Base-by-base conservation (phyloP, 2,329 filamentous ascomycete genomes). In the Talaromyces piceae region DNA sequence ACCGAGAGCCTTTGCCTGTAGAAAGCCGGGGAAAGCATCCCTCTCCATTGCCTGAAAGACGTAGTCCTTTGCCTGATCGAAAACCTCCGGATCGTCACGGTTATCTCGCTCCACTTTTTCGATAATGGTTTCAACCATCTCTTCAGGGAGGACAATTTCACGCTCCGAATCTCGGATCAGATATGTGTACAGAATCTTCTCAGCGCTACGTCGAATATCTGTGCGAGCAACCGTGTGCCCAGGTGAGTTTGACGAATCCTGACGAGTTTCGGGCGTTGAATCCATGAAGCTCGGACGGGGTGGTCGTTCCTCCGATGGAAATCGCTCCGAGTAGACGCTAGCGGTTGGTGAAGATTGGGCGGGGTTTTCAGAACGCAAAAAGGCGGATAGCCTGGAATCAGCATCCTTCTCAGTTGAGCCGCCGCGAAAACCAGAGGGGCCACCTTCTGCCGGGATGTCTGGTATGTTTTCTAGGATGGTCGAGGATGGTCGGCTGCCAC, bases 31-130 rank as follows among this genome's bases (percentile, higher is more conserved):
- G 67, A 95, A 98, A n/a, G 94, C 93, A 73, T 98, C 93, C 51
- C 94, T 83, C 73, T 98, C 94, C 93, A 98, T 98, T 28, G 94
- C 94, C 72, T 98, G 94, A 70, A 97, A 98, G 56, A 97, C 93
- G 67, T 97, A 98, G 73, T 98, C 93, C 75, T 98, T 98, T 50
- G 93, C 93, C 18, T 88, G 84, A 66, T 97, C 93, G 62, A 98
- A 98, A 11, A 98, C 87, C 68, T 98, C 93, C 0, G 93, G 93
- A 65, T 98, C 93, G 62, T 97, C 93, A 60, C 93, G 84, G 43
- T 89, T 88, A 57, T 89, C 84, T 59, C 91, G 86, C 71, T 98
- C 93, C 56, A 98, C 94, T 12, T 88, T 82, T 18, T 84, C 79
- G 33, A 90, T 94, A 54, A 97, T 91, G 22, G 91, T 84, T 50